Evolutionary conservation across 2,329 filamentous ascomycete genomes (phyloP), one percentile per base, ranked within the genome.

Genomic region (Sclerotinia sclerotiorum): DNA sequence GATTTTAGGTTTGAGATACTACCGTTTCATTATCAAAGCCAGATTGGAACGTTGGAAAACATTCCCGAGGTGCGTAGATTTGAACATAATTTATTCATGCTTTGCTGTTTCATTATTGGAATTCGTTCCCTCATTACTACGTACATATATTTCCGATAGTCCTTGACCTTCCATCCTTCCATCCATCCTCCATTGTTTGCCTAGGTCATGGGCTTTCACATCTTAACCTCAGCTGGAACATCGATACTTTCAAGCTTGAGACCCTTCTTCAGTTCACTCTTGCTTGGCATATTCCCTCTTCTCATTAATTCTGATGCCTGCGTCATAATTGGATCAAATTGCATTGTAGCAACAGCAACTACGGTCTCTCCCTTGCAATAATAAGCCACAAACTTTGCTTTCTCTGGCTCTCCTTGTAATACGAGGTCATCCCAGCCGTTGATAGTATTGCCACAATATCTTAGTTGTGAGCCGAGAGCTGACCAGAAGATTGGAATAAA

Each of bases 401-500:
- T 87, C 5, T 88, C 89, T 0, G 89, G 87, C 73, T 91, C 86
- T 17, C 94, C 94, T 63, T 91, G 86, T 15, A 99, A 74, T 0
- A 98, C 84, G 5, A 97, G 77, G 74, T 96, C 93, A 77, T 99
- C 95, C 82, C 87, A 98, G 0, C 94, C 94, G 66, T 87, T 86
- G 0, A 83, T 81, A 0, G 94, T 93, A 81, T 94, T 95, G 17
- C 95, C 95, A 77, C 93, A 97, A 83, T 99, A 99, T 57, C 95
- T 87, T 75, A 99, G 80, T 81, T 99, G 95, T 7, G 88, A 86
- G 6, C 94, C 93, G 6, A 99, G 82, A 0, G 95, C 95, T 1
- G 93, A 97, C 95, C 95, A 99, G 83, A 99, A 99, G 63, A 99
- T 87, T 0, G 95, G 95, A 69, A 95, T 94, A 80, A 97, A 97